phyloP scores from a whole-genome alignment of 2,329 filamentous ascomycete species.

The Hypoxylon sp. region DNA sequence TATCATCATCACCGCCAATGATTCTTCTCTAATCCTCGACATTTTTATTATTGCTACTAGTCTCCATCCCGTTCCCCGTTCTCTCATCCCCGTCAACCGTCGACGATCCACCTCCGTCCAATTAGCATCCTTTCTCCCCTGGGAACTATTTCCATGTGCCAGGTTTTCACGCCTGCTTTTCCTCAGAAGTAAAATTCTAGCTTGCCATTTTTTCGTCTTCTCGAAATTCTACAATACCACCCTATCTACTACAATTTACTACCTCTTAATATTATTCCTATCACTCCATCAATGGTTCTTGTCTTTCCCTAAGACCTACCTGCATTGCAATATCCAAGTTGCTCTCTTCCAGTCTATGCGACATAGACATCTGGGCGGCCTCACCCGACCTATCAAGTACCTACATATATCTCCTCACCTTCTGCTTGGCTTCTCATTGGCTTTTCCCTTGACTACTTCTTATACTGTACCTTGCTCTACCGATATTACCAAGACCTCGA shows the following conservation, averaged over 20 bases:
- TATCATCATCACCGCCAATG: constrained; percentile 16
- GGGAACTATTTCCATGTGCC: constrained; percentile 12
- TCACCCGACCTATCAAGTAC: constrained; percentile 18
- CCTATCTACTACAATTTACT: too few relatives aligned
- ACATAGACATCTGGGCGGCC: constrained; percentile 8
- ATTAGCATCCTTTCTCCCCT: constrained; percentile 11
- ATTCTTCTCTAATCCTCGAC: constrained; percentile 14
- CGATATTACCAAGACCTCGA: constrained; percentile 23
- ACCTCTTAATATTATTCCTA: constrained; percentile 26
- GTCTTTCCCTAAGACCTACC: constrained; percentile 19
- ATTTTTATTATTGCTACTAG: constrained; percentile 16
- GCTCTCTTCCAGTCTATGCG: constrained; percentile 6
- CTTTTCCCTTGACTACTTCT: constrained; percentile 17
- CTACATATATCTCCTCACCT: constrained; percentile 22
- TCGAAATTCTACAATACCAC: constrained; percentile 28
- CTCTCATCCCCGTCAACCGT: constrained; percentile 13
- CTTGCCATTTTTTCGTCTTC: constrained; percentile 18
- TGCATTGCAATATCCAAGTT: neutral
- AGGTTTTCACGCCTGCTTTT: constrained; percentile 22
- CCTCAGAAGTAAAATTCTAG: constrained; percentile 19
- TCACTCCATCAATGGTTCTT: constrained; percentile 25
- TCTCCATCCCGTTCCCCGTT: constrained; percentile 6
- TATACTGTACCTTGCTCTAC: constrained; percentile 28
- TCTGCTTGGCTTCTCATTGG: constrained; percentile 28
- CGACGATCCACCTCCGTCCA: constrained; percentile 20